These are phyloP conservation scores for Pyrenula massariospora DNA, from an alignment of 495 filamentous ascomycete genomes.

Conservation along the genomic window DNA sequence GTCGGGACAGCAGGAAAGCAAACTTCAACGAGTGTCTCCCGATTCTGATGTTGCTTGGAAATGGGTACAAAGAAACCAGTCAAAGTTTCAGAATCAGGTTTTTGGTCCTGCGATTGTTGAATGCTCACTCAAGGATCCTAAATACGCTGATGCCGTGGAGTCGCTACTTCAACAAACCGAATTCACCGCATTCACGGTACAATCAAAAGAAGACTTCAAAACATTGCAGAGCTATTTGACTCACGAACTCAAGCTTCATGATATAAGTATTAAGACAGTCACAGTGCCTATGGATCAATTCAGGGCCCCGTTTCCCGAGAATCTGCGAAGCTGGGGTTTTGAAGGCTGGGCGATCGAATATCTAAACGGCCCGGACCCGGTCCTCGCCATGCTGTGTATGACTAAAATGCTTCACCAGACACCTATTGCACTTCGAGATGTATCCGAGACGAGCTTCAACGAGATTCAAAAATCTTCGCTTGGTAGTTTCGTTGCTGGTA, in stretches of 20 bases:
- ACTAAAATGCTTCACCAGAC: slow-evolving; percentile 54
- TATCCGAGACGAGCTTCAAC: slow-evolving; percentile 51
- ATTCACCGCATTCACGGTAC: slow-evolving; percentile 63
- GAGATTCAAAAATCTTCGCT: slow-evolving; percentile 40
- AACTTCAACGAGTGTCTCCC: slow-evolving; percentile 39
- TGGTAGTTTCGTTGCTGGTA: slow-evolving; percentile 50
- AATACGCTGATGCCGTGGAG: slow-evolving; percentile 66
- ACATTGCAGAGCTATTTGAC: slow-evolving; percentile 38
- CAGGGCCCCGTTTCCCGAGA: slow-evolving; percentile 34
- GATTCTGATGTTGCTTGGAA: slow-evolving; percentile 64
- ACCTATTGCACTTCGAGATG: slow-evolving; percentile 47
- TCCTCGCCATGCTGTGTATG: slow-evolving; percentile 76
- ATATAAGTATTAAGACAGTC: slow-evolving; percentile 53
- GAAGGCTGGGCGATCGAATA: slow-evolving; percentile 70
- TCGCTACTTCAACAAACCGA: slow-evolving; percentile 49
- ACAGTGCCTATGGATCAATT: slow-evolving; percentile 35
- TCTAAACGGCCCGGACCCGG: slow-evolving; percentile 68
- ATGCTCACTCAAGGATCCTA: slow-evolving; percentile 68
- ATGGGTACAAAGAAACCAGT: slow-evolving; percentile 64
- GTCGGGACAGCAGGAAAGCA: slow-evolving; percentile 58
- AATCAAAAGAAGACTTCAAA: slow-evolving; percentile 60
- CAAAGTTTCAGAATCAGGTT: slow-evolving; percentile 65
- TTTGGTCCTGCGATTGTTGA: slow-evolving; percentile 76
- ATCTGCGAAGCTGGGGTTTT: slow-evolving; percentile 52
- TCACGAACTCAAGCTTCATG: slow-evolving; percentile 42